Conservation (phyloP, 441 rosid species). For the California macrophylla region DNA sequence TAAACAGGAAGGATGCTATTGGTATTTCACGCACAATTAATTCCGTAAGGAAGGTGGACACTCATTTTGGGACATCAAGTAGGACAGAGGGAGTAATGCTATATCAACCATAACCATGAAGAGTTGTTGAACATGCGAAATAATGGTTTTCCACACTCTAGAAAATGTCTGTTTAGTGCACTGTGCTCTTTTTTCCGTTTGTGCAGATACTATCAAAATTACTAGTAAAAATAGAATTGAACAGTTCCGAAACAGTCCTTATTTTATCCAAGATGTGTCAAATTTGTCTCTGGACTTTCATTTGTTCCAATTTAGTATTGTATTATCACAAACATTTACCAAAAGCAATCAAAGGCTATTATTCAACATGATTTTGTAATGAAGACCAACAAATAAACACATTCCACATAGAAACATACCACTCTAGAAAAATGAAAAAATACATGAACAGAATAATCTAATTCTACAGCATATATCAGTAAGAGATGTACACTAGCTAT, state of each 20-base stretch:
- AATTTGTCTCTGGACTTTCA: no score
- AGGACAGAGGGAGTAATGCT: no score
- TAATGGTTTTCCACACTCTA: not conserved
- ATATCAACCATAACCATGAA: not conserved
- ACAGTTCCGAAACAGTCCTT: no score
- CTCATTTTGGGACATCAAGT: no score
- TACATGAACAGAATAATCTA: not conserved
- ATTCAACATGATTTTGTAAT: not conserved
- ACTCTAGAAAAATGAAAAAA: not conserved
- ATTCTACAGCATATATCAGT: not conserved
- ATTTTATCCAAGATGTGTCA: no score
- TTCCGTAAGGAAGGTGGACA: no score
- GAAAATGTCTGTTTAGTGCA: not conserved
- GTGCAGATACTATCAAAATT: not conserved
- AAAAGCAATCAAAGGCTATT: not conserved
- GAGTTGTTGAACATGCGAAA: not conserved
- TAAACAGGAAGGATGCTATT: no score
- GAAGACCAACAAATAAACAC: not conserved
- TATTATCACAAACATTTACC: no score
- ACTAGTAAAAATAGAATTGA: not conserved
- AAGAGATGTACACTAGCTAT: not conserved
- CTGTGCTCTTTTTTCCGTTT: not conserved
- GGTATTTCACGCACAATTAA: no score
- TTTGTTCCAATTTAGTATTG: no score
- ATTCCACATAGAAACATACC: not conserved